Percentiles rank a stretch among this genome's conserved stretches.
Evolutionary conservation across 78 protist species (phyloP).

Genomic region (Tieghemostelium lacteum): DNA sequence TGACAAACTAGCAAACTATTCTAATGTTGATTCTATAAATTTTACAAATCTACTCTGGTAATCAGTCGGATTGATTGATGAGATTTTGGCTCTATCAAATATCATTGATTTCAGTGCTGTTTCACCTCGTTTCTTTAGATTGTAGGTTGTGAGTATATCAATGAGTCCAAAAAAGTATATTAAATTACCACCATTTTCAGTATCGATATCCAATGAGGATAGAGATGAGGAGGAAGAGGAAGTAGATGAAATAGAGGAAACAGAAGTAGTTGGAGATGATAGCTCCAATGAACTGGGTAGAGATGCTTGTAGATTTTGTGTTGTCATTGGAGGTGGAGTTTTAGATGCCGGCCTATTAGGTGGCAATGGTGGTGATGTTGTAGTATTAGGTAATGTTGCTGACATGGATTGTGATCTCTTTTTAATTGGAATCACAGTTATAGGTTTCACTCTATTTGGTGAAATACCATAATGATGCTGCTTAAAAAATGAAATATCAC

Average conservation of each 20-base stretch:
- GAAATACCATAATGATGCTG: constrained; percentile 45
- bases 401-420: constrained; percentile 9
- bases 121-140: constrained; percentile 79
- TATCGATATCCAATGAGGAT: too few species aligned
- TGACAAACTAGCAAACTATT: too few species aligned
- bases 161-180: constrained; percentile 73
- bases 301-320: neutral
- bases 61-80: constrained; percentile 63
- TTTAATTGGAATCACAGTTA: constrained; percentile 23
- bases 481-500: constrained; percentile 65
- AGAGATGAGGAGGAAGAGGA: too few species aligned
- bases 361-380: neutral
- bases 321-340: neutral
- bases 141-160: constrained; percentile 77
- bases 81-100: constrained; percentile 67
- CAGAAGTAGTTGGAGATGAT: neutral
- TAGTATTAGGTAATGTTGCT: neutral
- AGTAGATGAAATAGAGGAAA: neutral
- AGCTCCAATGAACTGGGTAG: neutral
- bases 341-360: too few species aligned
- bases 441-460: neutral
- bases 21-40: constrained; percentile 41
- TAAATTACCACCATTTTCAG: neutral
- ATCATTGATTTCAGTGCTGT: constrained; percentile 75
- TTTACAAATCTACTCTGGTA: constrained; percentile 51